These are phyloP conservation scores for Pleurotus ostreatus DNA, from an alignment of 768 basidiomycete species.

Conservation along the genomic window DNA sequence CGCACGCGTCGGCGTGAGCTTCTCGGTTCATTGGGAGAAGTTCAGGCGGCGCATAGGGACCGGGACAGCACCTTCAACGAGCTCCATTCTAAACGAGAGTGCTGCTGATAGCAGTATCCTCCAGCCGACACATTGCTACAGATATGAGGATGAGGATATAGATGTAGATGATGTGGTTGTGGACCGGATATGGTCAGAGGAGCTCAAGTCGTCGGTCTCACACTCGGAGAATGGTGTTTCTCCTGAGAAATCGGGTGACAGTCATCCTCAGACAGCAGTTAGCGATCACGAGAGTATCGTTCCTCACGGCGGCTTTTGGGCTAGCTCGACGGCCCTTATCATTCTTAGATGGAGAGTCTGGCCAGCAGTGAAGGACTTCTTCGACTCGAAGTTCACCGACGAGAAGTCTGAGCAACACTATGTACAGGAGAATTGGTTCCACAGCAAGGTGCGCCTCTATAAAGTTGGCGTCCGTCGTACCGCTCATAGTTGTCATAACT, in stretches of 20 bases:
- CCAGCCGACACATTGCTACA: conserved; percentile 17
- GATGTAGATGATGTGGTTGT: conserved; percentile 71
- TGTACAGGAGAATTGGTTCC: conserved; percentile 67
- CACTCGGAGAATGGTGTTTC: conserved; percentile 48
- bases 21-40: conserved; percentile 43
- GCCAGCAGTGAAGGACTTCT: conserved; percentile 53
- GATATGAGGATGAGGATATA: conserved; percentile 27
- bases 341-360: conserved; percentile 55
- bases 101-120: conserved; percentile 33
- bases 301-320: conserved; percentile 31
- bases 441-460: conserved; percentile 37
- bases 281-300: conserved; percentile 32
- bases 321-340: conserved; percentile 28
- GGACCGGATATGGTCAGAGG: conserved; percentile 65
- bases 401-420: conserved; percentile 44
- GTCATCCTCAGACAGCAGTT: conserved; percentile 24
- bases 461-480: background rate
- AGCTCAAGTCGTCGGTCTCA: conserved; percentile 47
- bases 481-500: too few species aligned
- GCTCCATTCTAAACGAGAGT: conserved; percentile 48
- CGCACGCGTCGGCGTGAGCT: conserved; percentile 29
- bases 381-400: conserved; percentile 58
- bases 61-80: conserved; percentile 52
- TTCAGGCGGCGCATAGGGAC: conserved; percentile 54
- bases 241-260: conserved; percentile 48